These are phyloP conservation scores for Penicillium sp. DNA, from an alignment of 2,329 filamentous ascomycete species.

Conservation along the genomic window DNA sequence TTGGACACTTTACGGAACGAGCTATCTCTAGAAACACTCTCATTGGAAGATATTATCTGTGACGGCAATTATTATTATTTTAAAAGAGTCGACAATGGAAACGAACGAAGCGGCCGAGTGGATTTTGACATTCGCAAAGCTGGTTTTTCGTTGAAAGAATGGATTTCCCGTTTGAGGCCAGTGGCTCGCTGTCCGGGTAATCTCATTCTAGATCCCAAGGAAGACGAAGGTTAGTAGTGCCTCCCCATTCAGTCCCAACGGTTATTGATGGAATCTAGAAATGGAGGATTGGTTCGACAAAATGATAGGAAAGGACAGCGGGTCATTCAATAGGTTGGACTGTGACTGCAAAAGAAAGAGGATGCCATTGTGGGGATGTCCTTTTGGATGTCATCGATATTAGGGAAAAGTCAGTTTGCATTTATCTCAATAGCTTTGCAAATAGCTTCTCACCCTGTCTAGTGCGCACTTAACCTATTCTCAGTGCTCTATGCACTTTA, in stretches of 20 bases:
- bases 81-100: background rate
- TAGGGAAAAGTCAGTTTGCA: background rate
- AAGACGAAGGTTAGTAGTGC: background rate
- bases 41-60: constrained; percentile 12
- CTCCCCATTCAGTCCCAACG: background rate
- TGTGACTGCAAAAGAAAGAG: background rate
- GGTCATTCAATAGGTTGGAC: background rate
- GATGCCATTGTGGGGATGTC: background rate
- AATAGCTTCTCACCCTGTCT: background rate
- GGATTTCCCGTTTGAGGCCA: background rate
- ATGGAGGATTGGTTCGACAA: constrained; percentile 12
- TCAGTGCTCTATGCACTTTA: too few relatives aligned
- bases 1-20: constrained; percentile 8
- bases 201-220: background rate
- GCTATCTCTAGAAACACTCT: constrained; percentile 11
- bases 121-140: constrained; percentile 1
- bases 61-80: constrained; percentile 13
- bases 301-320: constrained; percentile 13
- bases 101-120: background rate
- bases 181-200: background rate
- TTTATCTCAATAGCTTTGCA: background rate
- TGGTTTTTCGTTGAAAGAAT: constrained; percentile 1
- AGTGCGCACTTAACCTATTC: too few relatives aligned
- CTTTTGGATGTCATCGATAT: constrained; percentile 12
- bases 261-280: constrained; percentile 11